A percentile compares a stretch with the other conserved stretches of the same genome.
Conservation (phyloP, 805 yeast species). For the Wickerhamiella parazyma region DNA sequence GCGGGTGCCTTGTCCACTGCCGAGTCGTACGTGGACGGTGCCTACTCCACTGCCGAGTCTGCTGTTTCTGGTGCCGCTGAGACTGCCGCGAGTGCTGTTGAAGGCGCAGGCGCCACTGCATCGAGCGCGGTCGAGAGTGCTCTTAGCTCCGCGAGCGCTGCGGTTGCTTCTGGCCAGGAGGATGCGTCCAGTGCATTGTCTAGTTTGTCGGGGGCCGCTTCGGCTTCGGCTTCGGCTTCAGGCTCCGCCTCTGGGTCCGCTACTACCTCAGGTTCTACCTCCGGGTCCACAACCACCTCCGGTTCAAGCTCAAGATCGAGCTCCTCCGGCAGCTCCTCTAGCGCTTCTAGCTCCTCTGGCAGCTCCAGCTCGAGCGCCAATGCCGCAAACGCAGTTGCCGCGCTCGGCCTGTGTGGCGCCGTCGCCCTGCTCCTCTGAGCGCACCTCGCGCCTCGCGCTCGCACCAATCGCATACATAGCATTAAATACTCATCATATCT, state of each 20-base stretch:
- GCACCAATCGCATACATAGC: too few species aligned
- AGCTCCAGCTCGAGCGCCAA: background rate
- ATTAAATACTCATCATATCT: slow-evolving; percentile 3
- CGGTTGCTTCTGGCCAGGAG: background rate
- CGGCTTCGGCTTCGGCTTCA: background rate
- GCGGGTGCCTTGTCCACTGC: background rate
- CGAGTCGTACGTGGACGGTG: background rate
- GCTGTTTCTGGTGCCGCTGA: background rate
- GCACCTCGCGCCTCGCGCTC: too few species aligned
- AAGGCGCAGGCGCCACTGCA: background rate
- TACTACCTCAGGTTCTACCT: background rate
- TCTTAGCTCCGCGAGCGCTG: background rate
- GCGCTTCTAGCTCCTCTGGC: background rate
- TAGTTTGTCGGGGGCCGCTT: background rate
- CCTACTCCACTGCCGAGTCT: background rate
- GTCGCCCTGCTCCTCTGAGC: background rate
- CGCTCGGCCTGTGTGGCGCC: background rate
- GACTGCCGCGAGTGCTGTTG: background rate
- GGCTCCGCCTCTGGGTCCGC: background rate
- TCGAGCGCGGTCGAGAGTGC: background rate
- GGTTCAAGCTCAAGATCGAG: background rate
- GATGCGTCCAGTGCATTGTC: background rate
- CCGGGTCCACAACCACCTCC: background rate
- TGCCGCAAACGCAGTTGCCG: background rate
- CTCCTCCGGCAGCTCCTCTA: background rate